Evolutionary conservation across 106 monocot species (phyloP).

Genomic region (Phalaenopsis aphrodite): DNA sequence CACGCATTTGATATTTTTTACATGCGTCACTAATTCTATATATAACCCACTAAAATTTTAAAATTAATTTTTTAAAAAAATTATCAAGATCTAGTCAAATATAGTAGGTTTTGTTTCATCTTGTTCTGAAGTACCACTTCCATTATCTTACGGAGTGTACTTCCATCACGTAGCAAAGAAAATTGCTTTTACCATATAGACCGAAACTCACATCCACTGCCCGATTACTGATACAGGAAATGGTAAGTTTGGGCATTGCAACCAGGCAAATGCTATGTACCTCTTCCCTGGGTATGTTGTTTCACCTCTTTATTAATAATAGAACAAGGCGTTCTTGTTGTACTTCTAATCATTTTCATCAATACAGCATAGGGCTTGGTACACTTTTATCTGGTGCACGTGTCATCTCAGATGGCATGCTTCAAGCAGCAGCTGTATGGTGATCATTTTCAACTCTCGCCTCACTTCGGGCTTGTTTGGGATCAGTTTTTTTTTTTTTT

Average conservation of each 20-base stretch:
- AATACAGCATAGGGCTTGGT: conserved; percentile 78
- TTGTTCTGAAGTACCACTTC: no score
- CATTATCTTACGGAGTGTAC: no score
- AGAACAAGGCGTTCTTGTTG: neutral
- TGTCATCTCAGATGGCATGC: conserved; percentile 92
- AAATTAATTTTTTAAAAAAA: no score
- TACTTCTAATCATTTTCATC: neutral
- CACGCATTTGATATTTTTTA: no score
- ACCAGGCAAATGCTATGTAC: conserved; percentile 98
- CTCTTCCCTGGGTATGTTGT: conserved; percentile 87
- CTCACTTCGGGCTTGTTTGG: neutral
- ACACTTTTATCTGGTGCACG: conserved; percentile 93
- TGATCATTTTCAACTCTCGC: conserved; percentile 12
- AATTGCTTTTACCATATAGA: neutral
- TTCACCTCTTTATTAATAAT: conserved; percentile 3
- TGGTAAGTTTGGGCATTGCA: conserved; percentile 84
- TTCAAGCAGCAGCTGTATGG: conserved; percentile 98
- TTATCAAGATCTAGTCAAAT: no score
- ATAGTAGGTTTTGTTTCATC: no score
- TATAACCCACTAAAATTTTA: no score
- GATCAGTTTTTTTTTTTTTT: no score
- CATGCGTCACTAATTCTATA: no score
- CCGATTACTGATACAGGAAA: conserved; percentile 39
- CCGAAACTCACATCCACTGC: neutral
- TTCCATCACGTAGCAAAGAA: no score